These are phyloP conservation scores for Leptodermis oblonga DNA, from an alignment of 257 asterid species.

Conservation along the genomic window DNA sequence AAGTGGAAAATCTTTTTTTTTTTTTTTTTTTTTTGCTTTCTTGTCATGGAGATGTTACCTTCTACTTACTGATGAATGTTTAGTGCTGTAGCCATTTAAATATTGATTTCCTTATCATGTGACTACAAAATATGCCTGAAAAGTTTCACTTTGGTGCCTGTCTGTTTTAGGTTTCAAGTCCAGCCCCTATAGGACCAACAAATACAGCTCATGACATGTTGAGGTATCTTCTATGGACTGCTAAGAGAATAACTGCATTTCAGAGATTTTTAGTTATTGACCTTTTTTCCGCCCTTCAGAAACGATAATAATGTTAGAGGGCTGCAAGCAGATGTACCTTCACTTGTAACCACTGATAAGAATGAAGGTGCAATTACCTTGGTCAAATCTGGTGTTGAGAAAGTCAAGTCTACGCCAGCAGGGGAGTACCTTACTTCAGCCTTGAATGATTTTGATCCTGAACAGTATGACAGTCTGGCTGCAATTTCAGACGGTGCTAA, in stretches of 20 bases:
- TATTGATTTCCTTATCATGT: not conserved
- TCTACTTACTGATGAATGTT: slow-evolving; percentile 2
- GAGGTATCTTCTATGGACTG: slow-evolving; percentile 46
- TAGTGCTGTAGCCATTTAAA: not conserved
- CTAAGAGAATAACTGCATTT: slow-evolving; percentile 12
- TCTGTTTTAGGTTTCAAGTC: slow-evolving; percentile 60
- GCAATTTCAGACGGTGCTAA: slow-evolving; percentile 99
- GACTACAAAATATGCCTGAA: slow-evolving; percentile 4
- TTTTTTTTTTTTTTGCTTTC: too few species aligned
- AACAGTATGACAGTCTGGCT: slow-evolving; percentile 92
- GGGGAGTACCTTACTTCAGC: slow-evolving; percentile 99
- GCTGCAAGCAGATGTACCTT: slow-evolving; percentile 48
- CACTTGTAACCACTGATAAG: slow-evolving; percentile 52
- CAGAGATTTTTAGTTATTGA: not conserved
- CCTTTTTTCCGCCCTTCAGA: slow-evolving; percentile 34
- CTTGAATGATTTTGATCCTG: slow-evolving; percentile 92
- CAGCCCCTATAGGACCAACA: slow-evolving; percentile 52
- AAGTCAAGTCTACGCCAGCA: slow-evolving; percentile 88
- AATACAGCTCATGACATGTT: slow-evolving; percentile 53
- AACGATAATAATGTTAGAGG: slow-evolving; percentile 52
- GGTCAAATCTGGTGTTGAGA: slow-evolving; percentile 71
- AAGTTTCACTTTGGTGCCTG: slow-evolving; percentile 17
- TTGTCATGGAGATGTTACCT: not conserved
- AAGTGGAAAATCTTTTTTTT: not conserved
- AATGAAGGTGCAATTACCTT: slow-evolving; percentile 63